These are phyloP conservation scores for Gloeostereum incarnatum DNA, from an alignment of 768 basidiomycete species.

Conservation along the genomic window DNA sequence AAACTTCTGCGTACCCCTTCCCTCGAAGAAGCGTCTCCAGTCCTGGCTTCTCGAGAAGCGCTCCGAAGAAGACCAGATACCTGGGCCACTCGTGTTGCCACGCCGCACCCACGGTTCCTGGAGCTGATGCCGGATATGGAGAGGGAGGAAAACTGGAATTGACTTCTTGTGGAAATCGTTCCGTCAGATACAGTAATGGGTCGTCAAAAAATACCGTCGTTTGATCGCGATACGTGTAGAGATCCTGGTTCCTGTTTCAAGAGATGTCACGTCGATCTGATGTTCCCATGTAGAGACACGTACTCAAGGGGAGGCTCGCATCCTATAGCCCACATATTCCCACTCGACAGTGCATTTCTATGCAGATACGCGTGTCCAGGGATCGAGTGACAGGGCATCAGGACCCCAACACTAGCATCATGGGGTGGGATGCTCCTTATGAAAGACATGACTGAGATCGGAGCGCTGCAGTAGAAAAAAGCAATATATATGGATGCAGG, in stretches of 20 bases:
- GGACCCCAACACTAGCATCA: conserved; percentile 59
- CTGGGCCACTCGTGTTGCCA: conserved; percentile 78
- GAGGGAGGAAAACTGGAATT: conserved; percentile 59
- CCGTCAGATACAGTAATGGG: conserved; percentile 55
- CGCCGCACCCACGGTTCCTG: conserved; percentile 30
- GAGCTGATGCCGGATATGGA: conserved; percentile 38
- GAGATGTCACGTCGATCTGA: conserved; percentile 7
- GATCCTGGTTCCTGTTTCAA: conserved; percentile 39
- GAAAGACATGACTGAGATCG: conserved; percentile 66
- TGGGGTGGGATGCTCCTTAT: conserved; percentile 43
- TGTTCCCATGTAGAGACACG: conserved; percentile 16
- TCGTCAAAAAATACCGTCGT: conserved; percentile 72
- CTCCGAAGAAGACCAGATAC: conserved; percentile 77
- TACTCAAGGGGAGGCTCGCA: conserved; percentile 91
- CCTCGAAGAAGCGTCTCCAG: conserved; percentile 35
- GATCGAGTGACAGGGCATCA: conserved; percentile 97
- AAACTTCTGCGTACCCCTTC: conserved; percentile 57
- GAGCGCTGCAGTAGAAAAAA: conserved; percentile 72
- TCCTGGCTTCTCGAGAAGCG: conserved; percentile 47
- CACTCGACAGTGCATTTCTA: conserved; percentile 47
- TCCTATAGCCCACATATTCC: conserved; percentile 72
- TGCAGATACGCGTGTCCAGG: conserved; percentile 90
- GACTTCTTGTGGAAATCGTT: conserved; percentile 59
- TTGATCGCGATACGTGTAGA: conserved; percentile 64
- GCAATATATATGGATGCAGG: conserved; percentile 62